Evolutionary conservation across 768 basidiomycete genomes (phyloP).

Genomic region (Kwoniella sp.): DNA sequence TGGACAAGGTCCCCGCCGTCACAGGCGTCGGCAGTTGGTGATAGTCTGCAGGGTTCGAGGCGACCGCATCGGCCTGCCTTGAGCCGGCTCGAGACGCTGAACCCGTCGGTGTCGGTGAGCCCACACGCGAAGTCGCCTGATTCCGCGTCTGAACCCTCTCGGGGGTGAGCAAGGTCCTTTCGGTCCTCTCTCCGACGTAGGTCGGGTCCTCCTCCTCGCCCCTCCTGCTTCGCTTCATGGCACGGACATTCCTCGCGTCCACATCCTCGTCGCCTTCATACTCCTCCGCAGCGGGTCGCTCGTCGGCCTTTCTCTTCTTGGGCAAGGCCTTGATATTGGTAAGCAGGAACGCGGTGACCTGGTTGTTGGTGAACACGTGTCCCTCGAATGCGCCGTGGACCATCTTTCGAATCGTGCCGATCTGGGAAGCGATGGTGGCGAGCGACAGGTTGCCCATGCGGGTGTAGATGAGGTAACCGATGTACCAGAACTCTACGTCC

Average conservation of each 20-base stretch:
- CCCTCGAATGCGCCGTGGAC: conserved; percentile 57
- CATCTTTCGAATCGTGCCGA: conserved; percentile 58
- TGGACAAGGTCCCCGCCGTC: too few relatives aligned
- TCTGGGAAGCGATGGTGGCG: conserved; percentile 55
- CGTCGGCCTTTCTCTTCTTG: conserved; percentile 12
- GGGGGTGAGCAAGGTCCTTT: not conserved
- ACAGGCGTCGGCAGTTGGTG: too few relatives aligned
- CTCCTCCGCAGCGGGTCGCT: conserved; percentile 27
- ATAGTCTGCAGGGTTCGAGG: too few relatives aligned
- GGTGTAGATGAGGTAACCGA: conserved; percentile 52
- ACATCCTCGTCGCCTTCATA: conserved; percentile 29
- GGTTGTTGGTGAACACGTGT: conserved; percentile 64
- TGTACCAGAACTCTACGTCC: conserved; percentile 65
- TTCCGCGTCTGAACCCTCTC: not conserved
- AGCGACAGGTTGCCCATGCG: conserved; percentile 29
- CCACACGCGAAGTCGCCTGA: conserved; percentile 1
- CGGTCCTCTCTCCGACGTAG: conserved; percentile 15
- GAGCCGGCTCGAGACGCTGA: too few relatives aligned
- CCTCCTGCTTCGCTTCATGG: conserved; percentile 18
- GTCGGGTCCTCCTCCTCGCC: conserved; percentile 26
- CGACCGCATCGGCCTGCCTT: too few relatives aligned
- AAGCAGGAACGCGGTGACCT: conserved; percentile 58
- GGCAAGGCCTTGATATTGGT: conserved; percentile 51
- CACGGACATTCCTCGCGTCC: conserved; percentile 17
- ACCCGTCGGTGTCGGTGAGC: too few relatives aligned